These are phyloP conservation scores for Aspergillus biplanus DNA, from an alignment of 495 filamentous ascomycete genomes.

Conservation along the genomic window DNA sequence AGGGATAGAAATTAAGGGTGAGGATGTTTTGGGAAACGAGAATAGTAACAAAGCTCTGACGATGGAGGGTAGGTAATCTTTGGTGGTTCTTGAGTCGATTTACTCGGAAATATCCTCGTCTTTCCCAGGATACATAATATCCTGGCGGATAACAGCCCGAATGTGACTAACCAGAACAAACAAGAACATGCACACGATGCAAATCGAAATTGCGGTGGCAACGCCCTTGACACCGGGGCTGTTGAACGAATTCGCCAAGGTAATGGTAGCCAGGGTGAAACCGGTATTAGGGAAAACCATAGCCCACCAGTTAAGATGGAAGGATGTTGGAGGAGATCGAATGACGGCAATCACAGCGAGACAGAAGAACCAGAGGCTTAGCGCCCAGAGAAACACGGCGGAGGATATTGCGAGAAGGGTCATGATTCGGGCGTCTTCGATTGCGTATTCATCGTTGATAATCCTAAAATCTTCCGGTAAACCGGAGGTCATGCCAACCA, in stretches of 20 bases:
- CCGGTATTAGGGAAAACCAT: slow-evolving; percentile 56
- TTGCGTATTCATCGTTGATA: slow-evolving; percentile 30
- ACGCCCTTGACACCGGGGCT: slow-evolving; percentile 46
- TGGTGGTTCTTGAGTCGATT: neutral
- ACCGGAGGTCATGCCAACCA: slow-evolving; percentile 64
- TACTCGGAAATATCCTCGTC: slow-evolving; percentile 60
- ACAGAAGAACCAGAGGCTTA: slow-evolving; percentile 74
- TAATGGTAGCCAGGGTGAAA: slow-evolving; percentile 51
- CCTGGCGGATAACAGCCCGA: slow-evolving; percentile 53
- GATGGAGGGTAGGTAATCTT: no score
- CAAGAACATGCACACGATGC: slow-evolving; percentile 59
- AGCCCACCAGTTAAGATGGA: slow-evolving; percentile 55
- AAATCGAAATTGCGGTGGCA: slow-evolving; percentile 48
- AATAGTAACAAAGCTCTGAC: no score
- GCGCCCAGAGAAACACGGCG: slow-evolving; percentile 68
- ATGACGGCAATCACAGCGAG: slow-evolving; percentile 59
- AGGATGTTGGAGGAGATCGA: slow-evolving; percentile 51
- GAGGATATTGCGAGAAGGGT: slow-evolving; percentile 52
- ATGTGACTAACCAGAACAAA: slow-evolving; percentile 59
- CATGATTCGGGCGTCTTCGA: slow-evolving; percentile 43
- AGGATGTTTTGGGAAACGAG: no score
- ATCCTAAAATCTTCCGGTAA: slow-evolving; percentile 44
- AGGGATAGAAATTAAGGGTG: neutral
- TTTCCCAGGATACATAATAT: slow-evolving; percentile 65
- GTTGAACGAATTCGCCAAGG: slow-evolving; percentile 44